phyloP scores from a whole-genome alignment of 2,329 filamentous ascomycete genomes.

The Chrysoporthe austroafricana region DNA sequence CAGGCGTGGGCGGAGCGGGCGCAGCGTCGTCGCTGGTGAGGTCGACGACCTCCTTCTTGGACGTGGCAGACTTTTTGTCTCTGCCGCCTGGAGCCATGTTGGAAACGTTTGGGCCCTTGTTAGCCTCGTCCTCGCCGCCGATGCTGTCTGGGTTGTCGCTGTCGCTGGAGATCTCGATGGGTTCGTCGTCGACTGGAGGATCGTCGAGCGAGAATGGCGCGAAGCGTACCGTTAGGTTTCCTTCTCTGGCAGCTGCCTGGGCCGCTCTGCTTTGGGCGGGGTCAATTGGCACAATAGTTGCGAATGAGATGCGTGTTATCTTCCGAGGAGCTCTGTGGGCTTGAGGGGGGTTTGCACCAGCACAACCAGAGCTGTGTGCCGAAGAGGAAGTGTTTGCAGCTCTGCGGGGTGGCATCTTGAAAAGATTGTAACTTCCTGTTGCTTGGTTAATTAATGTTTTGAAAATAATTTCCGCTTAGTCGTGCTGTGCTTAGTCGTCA shows the following conservation, averaged over 20 bases:
- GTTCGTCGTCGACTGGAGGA: neutral
- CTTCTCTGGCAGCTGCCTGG: neutral
- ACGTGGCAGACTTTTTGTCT: neutral
- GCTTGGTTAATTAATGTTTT: neutral
- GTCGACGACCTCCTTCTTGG: neutral
- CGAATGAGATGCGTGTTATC: neutral
- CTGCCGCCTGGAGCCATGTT: neutral
- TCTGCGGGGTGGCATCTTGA: neutral
- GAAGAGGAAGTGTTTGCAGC: neutral
- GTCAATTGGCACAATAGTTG: neutral
- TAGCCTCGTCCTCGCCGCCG: neutral
- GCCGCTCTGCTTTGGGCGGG: conserved; percentile 1
- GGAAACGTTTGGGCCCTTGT: neutral
- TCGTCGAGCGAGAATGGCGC: conserved; percentile 5
- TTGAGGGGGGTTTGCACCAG: neutral
- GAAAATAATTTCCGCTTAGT: neutral
- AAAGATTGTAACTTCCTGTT: neutral
- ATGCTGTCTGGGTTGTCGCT: neutral
- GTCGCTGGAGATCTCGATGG: neutral
- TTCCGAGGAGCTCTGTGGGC: neutral
- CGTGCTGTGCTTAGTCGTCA: neutral
- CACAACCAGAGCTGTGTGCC: neutral
- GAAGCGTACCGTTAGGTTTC: conserved; percentile 1
- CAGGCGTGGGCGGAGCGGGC: too few relatives aligned
- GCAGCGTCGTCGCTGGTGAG: neutral